phyloP scores from a whole-genome alignment of 2,329 filamentous ascomycete species.

The Dothidotthia symphoricarpi region DNA sequence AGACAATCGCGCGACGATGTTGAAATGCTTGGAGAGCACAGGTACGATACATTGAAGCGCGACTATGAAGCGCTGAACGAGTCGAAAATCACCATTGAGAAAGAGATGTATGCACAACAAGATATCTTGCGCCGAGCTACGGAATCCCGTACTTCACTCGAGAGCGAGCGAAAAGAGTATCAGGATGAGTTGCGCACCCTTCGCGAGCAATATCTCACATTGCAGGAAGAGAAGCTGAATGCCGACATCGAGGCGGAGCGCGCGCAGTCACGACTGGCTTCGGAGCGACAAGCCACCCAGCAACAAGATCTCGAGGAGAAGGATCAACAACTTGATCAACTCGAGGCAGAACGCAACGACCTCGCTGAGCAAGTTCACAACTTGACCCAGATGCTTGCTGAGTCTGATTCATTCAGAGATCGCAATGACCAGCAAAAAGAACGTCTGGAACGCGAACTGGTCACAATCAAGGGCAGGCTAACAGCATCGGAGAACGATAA shows the following conservation, averaged over 20 bases:
- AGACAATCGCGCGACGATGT: conserved; percentile 93
- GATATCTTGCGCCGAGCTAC: conserved; percentile 83
- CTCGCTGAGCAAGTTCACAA: conserved; percentile 79
- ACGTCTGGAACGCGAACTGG: conserved; percentile 83
- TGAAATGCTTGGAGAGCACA: conserved; percentile 84
- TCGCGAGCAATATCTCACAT: conserved; percentile 76
- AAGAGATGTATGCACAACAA: conserved; percentile 94
- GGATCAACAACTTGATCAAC: conserved; percentile 70
- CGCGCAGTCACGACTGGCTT: conserved; percentile 71
- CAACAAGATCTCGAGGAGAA: conserved; percentile 78
- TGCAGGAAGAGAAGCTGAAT: conserved; percentile 81
- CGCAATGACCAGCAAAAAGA: conserved; percentile 94
- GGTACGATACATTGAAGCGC: conserved; percentile 75
- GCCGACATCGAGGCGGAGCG: conserved; percentile 80
- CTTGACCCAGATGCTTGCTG: conserved; percentile 80
- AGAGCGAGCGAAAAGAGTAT: conserved; percentile 85
- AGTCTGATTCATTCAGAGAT: conserved; percentile 83
- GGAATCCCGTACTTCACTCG: conserved; percentile 74
- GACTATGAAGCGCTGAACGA: conserved; percentile 87
- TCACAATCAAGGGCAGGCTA: conserved; percentile 85
- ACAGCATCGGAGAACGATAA: conserved; percentile 96
- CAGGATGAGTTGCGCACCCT: conserved; percentile 80
- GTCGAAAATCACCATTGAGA: conserved; percentile 95
- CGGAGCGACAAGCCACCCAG: conserved; percentile 75
- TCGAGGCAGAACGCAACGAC: conserved; percentile 74